Conservation (phyloP, 768 basidiomycete species). For the Dioszegia hungarica region DNA sequence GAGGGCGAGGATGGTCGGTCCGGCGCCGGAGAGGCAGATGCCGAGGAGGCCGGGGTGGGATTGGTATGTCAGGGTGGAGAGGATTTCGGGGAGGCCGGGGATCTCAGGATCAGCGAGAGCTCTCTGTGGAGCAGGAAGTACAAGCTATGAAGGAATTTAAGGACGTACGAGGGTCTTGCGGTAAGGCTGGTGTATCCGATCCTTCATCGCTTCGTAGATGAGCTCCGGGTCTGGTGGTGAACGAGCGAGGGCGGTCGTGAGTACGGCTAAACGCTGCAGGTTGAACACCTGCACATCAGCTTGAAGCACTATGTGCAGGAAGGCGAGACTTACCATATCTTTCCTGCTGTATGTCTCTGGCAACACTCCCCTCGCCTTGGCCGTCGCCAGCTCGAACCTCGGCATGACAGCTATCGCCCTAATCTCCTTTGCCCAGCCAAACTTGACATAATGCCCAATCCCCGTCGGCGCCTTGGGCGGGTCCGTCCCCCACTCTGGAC, state of each 20-base stretch:
- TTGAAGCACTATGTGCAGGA: background rate
- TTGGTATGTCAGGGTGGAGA: conserved; percentile 75
- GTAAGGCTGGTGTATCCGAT: conserved; percentile 95
- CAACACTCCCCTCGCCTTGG: conserved; percentile 84
- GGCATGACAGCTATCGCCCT: conserved; percentile 93
- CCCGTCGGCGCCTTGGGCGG: conserved; percentile 83
- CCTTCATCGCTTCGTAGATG: conserved; percentile 99
- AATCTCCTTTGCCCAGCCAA: conserved; percentile 76
- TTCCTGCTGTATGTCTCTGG: conserved; percentile 78
- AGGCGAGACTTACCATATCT: conserved; percentile 65
- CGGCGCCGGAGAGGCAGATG: conserved; percentile 95
- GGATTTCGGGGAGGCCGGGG: conserved; percentile 89
- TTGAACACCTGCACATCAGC: conserved; percentile 75
- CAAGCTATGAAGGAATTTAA: background rate
- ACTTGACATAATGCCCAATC: conserved; percentile 90
- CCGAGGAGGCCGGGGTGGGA: conserved; percentile 93
- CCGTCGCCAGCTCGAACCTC: conserved; percentile 91
- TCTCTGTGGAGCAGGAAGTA: background rate
- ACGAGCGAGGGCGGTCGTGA: conserved; percentile 86
- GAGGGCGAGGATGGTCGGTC: conserved; percentile 92
- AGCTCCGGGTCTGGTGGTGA: conserved; percentile 88
- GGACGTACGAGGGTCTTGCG: conserved; percentile 70
- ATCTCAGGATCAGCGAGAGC: conserved; percentile 58
- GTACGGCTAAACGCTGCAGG: conserved; percentile 87
- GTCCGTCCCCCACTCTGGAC: conserved; percentile 80